phyloP scores from a whole-genome alignment of 805 yeast genomes.

The Metschnikowia drakensbergensis region DNA sequence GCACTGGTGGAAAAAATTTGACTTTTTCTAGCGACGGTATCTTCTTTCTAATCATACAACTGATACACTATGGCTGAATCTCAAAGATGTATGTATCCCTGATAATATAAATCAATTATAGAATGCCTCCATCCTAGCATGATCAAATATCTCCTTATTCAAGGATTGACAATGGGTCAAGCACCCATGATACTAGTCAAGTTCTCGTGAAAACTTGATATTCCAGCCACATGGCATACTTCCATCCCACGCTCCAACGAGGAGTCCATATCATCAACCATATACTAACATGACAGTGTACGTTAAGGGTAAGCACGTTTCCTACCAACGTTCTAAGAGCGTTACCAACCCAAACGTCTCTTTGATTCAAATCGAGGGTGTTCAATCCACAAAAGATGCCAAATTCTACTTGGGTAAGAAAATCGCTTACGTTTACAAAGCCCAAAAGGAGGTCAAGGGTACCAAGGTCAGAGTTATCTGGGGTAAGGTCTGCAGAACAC shows the following conservation, averaged over 20 bases:
- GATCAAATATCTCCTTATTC: not conserved
- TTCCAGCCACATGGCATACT: too few relatives aligned
- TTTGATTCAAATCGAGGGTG: conserved; percentile 96
- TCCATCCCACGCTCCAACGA: not conserved
- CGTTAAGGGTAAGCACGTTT: conserved; percentile 99
- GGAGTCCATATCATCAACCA: not conserved
- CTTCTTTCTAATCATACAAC: conserved; percentile 17
- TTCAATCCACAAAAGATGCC: conserved; percentile 85
- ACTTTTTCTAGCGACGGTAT: conserved; percentile 8
- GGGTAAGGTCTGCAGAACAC: conserved; percentile 99
- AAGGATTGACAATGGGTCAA: not conserved
- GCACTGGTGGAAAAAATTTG: conserved; percentile 16
- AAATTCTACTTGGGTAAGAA: conserved; percentile 99
- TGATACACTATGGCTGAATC: conserved; percentile 81
- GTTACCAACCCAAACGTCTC: conserved; percentile 98
- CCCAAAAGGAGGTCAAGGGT: conserved; percentile 96
- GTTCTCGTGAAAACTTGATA: too few relatives aligned
- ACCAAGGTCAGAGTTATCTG: conserved; percentile 99
- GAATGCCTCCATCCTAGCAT: not conserved
- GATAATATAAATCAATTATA: conserved; percentile 32
- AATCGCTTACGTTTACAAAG: conserved; percentile 99
- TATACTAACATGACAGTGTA: conserved; percentile 63
- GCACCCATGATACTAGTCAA: too few relatives aligned
- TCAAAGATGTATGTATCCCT: conserved; percentile 83
- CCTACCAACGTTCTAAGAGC: conserved; percentile 99